Evolutionary conservation across 2,329 filamentous ascomycete species (phyloP), one percentile per base, ranked within the genome.

Genomic region (Blastomyces parvus): DNA sequence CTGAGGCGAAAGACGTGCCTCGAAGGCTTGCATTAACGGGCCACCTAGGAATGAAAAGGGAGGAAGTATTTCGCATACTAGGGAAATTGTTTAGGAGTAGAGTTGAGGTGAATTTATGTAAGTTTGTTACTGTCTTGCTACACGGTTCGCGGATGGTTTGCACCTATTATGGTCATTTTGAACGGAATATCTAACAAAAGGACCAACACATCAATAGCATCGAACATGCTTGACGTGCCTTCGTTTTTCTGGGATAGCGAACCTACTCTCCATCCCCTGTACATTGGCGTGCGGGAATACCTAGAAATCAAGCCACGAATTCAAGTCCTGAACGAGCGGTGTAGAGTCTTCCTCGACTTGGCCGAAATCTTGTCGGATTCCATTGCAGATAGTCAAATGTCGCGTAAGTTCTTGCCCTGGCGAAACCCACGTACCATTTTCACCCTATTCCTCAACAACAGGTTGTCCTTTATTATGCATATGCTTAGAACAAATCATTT

Each of bases 181-280:
- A 19, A 25, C 25, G 50, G 50, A 55, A 33, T 19, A 14, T 55
- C 6, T 36, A 55, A 55, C 8, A 3, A 13, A 55, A 17, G 6
- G 33, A 7, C 53, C n/a, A 56, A n/a, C 53, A 40, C 25, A 13
- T 33, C 52, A 38, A 52, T 69, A 95, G 91, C 91, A 64, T 96
- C 90, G 25, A 97, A 97, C 73, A 93, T 97, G 74, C 88, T 97
- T 64, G 92, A 97, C 75, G 91, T 95, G 0, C 93, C 93, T 65
- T 95, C 93, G 74, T 97, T 97, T 82, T 96, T 97, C 82, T 99
- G 94, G 94, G 92, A 97, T 74, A 90, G 90, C 13, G 94, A 99
- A 74, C 94, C 94, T 22, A 97, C 91, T 0, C 83, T 99, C 0
- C 91, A 97, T 74, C 94, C 94, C 0, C 86, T 99, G 36, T 99